phyloP scores from a whole-genome alignment of 2,329 filamentous ascomycete genomes.

The Phyllosticta capitalensis region DNA sequence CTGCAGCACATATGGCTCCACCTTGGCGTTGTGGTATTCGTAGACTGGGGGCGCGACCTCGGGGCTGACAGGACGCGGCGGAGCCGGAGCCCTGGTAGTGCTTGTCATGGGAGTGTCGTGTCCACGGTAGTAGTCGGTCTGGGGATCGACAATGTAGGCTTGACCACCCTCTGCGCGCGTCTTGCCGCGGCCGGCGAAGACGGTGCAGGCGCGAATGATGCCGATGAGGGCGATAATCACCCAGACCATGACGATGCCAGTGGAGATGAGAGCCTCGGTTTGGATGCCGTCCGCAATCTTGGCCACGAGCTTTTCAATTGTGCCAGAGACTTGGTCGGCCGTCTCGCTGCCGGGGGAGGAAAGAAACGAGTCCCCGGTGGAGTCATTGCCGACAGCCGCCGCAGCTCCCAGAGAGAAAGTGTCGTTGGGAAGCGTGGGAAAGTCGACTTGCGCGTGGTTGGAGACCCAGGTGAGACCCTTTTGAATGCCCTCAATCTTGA shows the following conservation, averaged over 20 bases:
- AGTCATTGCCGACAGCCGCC: slow-evolving; percentile 39
- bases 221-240: slow-evolving; percentile 68
- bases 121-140: slow-evolving; percentile 10
- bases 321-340: slow-evolving; percentile 70
- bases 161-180: slow-evolving; percentile 51
- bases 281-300: slow-evolving; percentile 59
- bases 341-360: slow-evolving; percentile 64
- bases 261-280: slow-evolving; percentile 72
- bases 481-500: slow-evolving; percentile 79
- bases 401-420: slow-evolving; percentile 75
- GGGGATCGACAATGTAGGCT: slow-evolving; percentile 24
- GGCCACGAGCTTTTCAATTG: slow-evolving; percentile 59
- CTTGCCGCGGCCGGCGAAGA: slow-evolving; percentile 52
- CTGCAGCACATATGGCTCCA: slow-evolving; percentile 37
- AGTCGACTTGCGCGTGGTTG: slow-evolving; percentile 71
- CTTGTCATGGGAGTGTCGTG: slow-evolving; percentile 8
- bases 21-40: slow-evolving; percentile 34
- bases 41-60: slow-evolving; percentile 31
- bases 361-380: slow-evolving; percentile 61
- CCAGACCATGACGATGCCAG: slow-evolving; percentile 65
- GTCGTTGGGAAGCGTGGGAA: slow-evolving; percentile 69
- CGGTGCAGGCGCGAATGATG: slow-evolving; percentile 53
- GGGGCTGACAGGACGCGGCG: slow-evolving; percentile 2
- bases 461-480: slow-evolving; percentile 89
- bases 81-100: slow-evolving; percentile 1